These are phyloP conservation scores for Salix udensis DNA, from an alignment of 345 rosid genomes.

Conservation along the genomic window DNA sequence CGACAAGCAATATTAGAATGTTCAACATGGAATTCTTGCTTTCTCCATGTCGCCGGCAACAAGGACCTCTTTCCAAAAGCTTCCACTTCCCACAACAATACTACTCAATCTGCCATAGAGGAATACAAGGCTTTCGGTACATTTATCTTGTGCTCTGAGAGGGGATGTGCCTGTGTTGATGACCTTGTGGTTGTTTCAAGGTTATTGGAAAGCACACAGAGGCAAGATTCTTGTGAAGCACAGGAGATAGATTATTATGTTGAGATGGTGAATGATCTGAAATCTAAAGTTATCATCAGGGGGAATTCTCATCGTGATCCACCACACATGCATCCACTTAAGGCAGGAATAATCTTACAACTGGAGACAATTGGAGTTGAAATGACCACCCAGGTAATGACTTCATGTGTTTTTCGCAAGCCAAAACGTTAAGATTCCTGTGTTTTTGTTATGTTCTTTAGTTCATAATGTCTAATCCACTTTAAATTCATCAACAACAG, in stretches of 20 bases:
- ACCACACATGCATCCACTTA: not conserved
- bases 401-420: not conserved
- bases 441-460: no score
- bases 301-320: constrained; percentile 12
- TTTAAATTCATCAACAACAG: constrained; percentile 21
- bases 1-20: constrained; percentile 30
- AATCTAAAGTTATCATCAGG: not conserved
- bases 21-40: constrained; percentile 45
- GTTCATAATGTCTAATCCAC: not conserved
- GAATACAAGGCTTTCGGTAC: constrained; percentile 51
- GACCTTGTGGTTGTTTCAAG: constrained; percentile 36
- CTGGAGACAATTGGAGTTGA: constrained; percentile 29
- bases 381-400: constrained; percentile 18
- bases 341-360: constrained; percentile 26
- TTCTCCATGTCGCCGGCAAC: constrained; percentile 45
- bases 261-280: not conserved
- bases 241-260: constrained; percentile 20
- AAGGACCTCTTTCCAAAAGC: constrained; percentile 36
- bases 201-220: constrained; percentile 14
- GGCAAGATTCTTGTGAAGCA: constrained; percentile 10
- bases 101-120: not conserved
- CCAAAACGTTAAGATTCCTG: no score
- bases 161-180: constrained; percentile 41
- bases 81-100: constrained; percentile 3
- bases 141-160: constrained; percentile 25